phyloP scores from a whole-genome alignment of 306 rosid genomes.

The Gastrolobium bilobum region DNA sequence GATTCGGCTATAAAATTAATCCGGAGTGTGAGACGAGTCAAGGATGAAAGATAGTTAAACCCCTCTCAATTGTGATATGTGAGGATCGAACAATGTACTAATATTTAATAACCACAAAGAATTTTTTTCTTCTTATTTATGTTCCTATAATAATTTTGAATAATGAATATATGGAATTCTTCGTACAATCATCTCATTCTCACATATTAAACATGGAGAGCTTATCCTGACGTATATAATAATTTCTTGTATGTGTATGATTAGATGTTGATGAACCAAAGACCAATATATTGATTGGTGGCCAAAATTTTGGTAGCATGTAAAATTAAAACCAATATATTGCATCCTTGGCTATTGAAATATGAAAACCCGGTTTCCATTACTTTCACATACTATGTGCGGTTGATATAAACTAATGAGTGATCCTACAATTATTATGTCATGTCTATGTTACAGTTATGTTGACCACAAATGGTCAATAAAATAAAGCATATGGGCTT shows the following conservation, averaged over 20 bases:
- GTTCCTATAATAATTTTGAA: neutral
- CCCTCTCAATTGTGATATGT: too few species aligned
- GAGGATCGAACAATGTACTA: too few species aligned
- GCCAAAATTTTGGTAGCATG: conserved; percentile 24
- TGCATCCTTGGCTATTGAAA: conserved; percentile 7
- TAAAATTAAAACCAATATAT: neutral
- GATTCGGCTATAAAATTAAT: too few species aligned
- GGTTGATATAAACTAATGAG: conserved; percentile 41
- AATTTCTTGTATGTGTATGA: neutral
- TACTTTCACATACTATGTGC: conserved; percentile 50
- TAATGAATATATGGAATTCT: neutral
- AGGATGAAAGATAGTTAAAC: too few species aligned
- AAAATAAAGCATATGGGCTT: conserved; percentile 13
- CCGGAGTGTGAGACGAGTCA: too few species aligned
- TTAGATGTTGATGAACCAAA: neutral
- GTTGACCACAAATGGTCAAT: conserved; percentile 30
- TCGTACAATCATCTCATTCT: neutral
- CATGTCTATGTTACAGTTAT: conserved; percentile 32
- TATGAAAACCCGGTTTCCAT: conserved; percentile 38
- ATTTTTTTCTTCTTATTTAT: too few species aligned
- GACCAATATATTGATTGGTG: neutral
- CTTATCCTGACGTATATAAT: neutral
- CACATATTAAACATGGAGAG: neutral
- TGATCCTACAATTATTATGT: conserved; percentile 30
- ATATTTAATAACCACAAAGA: too few species aligned